Conservation (phyloP, 208 protist species). For the Phytomonas francai region DNA sequence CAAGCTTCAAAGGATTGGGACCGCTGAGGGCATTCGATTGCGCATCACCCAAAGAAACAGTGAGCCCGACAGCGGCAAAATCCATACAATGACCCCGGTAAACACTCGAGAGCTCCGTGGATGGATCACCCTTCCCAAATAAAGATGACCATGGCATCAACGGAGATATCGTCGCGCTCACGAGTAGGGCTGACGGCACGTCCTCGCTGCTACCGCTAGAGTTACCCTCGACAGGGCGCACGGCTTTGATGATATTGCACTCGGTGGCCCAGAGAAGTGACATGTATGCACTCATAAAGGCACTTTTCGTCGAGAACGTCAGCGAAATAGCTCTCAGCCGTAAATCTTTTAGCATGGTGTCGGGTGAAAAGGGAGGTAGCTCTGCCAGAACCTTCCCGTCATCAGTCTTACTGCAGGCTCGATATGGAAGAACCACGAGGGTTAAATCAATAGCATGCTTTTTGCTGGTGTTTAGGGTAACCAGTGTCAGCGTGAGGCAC, state of each 20-base stretch:
- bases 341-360: conserved; percentile 31
- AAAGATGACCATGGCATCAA: conserved; percentile 51
- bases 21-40: conserved; percentile 14
- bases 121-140: conserved; percentile 14
- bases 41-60: conserved; percentile 14
- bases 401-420: conserved; percentile 17
- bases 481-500: conserved; percentile 62
- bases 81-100: conserved; percentile 47
- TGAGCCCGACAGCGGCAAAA: conserved; percentile 41
- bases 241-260: conserved; percentile 55
- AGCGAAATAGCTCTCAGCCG: conserved; percentile 58
- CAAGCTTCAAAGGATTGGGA: conserved; percentile 38
- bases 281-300: conserved; percentile 78
- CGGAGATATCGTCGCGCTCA: conserved; percentile 47
- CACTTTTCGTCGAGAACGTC: conserved; percentile 55
- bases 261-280: conserved; percentile 77
- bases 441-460: conserved; percentile 68
- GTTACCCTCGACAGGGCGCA: conserved; percentile 15
- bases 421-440: conserved; percentile 64
- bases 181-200: conserved; percentile 34
- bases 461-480: conserved; percentile 46
- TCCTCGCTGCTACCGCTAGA: conserved; percentile 9
- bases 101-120: conserved; percentile 18
- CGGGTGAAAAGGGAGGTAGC: conserved; percentile 53
- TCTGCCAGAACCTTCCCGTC: conserved; percentile 44